Base-by-base conservation (phyloP, 2,329 filamentous ascomycete genomes). In the Colletotrichum sp. region DNA sequence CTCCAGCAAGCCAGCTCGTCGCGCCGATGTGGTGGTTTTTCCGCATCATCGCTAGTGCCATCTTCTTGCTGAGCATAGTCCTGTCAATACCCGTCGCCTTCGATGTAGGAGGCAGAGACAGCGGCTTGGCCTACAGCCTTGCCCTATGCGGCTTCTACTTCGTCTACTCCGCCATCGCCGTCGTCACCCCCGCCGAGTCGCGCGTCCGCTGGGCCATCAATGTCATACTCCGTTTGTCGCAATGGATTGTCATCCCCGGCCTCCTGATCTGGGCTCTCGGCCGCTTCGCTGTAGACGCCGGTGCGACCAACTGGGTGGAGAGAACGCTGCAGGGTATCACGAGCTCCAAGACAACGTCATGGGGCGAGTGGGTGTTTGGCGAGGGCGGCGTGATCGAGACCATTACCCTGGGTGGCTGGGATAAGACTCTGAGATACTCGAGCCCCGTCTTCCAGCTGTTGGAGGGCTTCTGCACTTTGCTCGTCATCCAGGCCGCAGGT, bases 31-130 rank as follows among this genome's bases (percentile, higher is more conserved):
- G 94, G 90, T 91, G 89, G 94, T 90, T 96, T 85, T 92, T 96
- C 85, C 93, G 94, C 84, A 90, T 94, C 84, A 84, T 96, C 80
- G 95, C 95, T 83, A 95, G 95, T 86, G 90, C 93, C 83, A 86
- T 95, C 86, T 99, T 98, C 87, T 93, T 99, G 81, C 91, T 96
- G 86, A 95, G 95, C 86, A 96, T 98, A 85, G 93, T 99, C 83
- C 94, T 99, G 83, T 98, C 96, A 77, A 97, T 99, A 84, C 97
- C 97, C 77, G 93, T 99, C 83, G 95, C 96, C 82, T 99, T 99
- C 88, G 97, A 99, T 91, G 96, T 99, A 82, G 97, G 97, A 84
- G 97, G 97, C 77, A 93, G 95, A 82, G 96, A 97, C 81, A 98
- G 96, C 83, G 97, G 97, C 75, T 90, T 99, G 82, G 96, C 96